Conservation (phyloP, 805 yeast species). For the Candida nemodendra region DNA sequence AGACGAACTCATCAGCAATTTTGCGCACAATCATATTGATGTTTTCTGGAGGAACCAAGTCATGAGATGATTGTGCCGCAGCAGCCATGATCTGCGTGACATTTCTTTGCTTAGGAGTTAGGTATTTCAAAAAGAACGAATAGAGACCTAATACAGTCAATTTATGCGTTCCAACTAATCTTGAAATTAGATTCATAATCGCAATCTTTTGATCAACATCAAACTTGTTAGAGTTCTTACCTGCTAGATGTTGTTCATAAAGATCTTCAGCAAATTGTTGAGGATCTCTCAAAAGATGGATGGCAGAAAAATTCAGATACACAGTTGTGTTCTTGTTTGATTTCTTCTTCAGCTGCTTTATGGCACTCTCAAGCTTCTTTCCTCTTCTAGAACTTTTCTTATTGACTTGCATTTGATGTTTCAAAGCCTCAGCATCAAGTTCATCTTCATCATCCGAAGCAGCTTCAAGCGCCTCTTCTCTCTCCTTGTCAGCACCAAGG, state of each 20-base stretch:
- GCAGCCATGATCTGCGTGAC: conserved; percentile 98
- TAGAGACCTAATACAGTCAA: conserved; percentile 86
- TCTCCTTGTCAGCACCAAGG: conserved; percentile 91
- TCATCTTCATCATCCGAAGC: conserved; percentile 66
- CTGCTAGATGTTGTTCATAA: conserved; percentile 67
- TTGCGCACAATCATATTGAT: conserved; percentile 79
- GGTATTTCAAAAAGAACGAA: conserved; percentile 81
- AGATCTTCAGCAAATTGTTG: conserved; percentile 94
- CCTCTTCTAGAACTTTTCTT: conserved; percentile 80
- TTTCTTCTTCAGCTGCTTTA: conserved; percentile 62
- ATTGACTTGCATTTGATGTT: conserved; percentile 79
- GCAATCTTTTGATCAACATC: conserved; percentile 86
- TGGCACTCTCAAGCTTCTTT: conserved; percentile 74
- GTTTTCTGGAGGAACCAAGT: conserved; percentile 94
- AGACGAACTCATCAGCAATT: conserved; percentile 94
- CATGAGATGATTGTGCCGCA: conserved; percentile 94
- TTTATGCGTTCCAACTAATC: conserved; percentile 93
- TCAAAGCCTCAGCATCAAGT: conserved; percentile 67
- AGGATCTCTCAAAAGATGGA: conserved; percentile 92
- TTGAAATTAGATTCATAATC: conserved; percentile 81
- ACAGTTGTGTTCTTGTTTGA: conserved; percentile 57
- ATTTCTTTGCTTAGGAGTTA: conserved; percentile 90
- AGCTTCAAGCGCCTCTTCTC: conserved; percentile 80
- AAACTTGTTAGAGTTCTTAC: conserved; percentile 67
- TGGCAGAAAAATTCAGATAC: conserved; percentile 88